Percentiles rank a stretch among this genome's conserved stretches.
Conservation (phyloP, 352 stramenopile species). For the Phytopythium chamaehyphon region DNA sequence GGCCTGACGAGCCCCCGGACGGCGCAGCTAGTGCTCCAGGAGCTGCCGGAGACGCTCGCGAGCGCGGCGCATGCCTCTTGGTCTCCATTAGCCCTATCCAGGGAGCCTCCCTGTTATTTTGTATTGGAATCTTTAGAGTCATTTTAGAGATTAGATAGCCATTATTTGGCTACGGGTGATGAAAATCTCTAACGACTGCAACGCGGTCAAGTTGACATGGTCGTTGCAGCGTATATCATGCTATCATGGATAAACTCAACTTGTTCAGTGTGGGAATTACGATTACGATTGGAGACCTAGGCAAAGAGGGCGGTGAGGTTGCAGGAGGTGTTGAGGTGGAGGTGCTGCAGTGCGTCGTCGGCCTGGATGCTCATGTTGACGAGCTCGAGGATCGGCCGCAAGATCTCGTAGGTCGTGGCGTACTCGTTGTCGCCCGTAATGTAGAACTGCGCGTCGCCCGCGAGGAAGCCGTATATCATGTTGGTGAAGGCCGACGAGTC, state of each 20-base stretch:
- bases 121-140: too few species aligned
- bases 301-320: conserved; percentile 24
- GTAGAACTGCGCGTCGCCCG: conserved; percentile 39
- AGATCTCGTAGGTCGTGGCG: conserved; percentile 30
- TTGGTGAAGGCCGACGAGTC: conserved; percentile 21
- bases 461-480: conserved; percentile 39
- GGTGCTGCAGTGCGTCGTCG: conserved; percentile 37
- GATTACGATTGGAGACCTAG: conserved; percentile 2
- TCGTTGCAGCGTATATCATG: too few species aligned
- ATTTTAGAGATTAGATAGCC: too few species aligned
- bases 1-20: conserved; percentile 38
- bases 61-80: neutral
- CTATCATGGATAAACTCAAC: too few species aligned
- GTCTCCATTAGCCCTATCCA: too few species aligned
- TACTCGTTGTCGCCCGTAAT: conserved; percentile 48
- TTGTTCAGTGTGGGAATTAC: too few species aligned
- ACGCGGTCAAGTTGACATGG: too few species aligned
- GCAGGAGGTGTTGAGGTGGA: conserved; percentile 32
- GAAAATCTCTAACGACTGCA: too few species aligned
- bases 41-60: neutral
- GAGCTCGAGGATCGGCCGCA: conserved; percentile 28
- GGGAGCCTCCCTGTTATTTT: too few species aligned
- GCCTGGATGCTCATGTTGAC: conserved; percentile 64
- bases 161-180: too few species aligned
- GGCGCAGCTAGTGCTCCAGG: neutral